These are phyloP conservation scores for Pinus taeda DNA, from an alignment of 75 land plant genomes.

Conservation along the genomic window DNA sequence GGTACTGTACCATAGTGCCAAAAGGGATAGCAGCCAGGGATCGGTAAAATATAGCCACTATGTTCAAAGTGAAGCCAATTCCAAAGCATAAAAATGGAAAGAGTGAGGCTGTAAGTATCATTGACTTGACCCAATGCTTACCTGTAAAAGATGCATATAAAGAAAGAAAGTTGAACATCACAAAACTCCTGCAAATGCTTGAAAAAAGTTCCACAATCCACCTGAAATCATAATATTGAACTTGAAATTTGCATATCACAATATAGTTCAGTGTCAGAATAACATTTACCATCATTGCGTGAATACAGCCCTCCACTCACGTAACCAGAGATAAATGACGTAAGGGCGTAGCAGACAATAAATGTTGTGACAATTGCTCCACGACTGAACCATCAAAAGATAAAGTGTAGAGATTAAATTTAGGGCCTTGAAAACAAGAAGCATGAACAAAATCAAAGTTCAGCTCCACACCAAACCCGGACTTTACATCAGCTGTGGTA, in stretches of 20 bases:
- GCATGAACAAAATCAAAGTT: neutral
- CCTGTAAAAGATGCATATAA: slow-evolving; percentile 16
- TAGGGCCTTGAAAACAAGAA: neutral
- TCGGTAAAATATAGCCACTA: slow-evolving; percentile 27
- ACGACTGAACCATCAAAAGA: slow-evolving; percentile 19
- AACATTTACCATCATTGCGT: slow-evolving; percentile 30
- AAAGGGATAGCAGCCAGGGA: slow-evolving; percentile 39
- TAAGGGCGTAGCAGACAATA: slow-evolving; percentile 33
- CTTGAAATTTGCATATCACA: neutral
- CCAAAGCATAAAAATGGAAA: slow-evolving; percentile 36
- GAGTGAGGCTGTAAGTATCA: slow-evolving; percentile 32
- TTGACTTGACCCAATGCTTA: slow-evolving; percentile 35
- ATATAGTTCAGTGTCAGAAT: neutral
- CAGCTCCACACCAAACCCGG: neutral
- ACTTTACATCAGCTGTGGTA: too few relatives aligned
- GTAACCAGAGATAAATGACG: slow-evolving; percentile 31
- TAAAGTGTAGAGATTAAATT: slow-evolving; percentile 6
- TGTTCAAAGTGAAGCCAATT: slow-evolving; percentile 28
- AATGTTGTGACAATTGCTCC: slow-evolving; percentile 43
- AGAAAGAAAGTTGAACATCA: neutral
- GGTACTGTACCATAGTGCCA: slow-evolving; percentile 27
- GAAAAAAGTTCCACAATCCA: neutral
- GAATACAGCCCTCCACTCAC: slow-evolving; percentile 39
- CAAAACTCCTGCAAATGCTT: neutral
- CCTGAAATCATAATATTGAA: neutral